A percentile compares a stretch with the other conserved stretches of the same genome.
Evolutionary conservation across 2,329 filamentous ascomycete genomes (phyloP).

Genomic region (Lecanicillium sp.): DNA sequence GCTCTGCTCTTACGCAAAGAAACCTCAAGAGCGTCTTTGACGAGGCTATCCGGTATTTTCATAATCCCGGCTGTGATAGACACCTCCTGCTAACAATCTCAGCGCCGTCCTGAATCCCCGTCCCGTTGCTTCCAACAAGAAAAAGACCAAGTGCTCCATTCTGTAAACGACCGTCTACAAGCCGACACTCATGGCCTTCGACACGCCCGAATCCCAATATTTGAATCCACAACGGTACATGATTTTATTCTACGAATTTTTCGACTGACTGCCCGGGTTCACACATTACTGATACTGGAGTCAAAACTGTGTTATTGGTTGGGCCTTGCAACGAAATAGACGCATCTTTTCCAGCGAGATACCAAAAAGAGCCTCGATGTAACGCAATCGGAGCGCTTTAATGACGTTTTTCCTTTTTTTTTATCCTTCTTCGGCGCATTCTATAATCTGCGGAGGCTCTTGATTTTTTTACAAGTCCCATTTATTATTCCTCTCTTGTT

Average conservation of each 20-base stretch:
- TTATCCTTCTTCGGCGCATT: conserved; percentile 8
- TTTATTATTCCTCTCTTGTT: conserved; percentile 2
- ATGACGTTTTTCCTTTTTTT: conserved; percentile 7
- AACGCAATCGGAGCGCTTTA: conserved; percentile 7
- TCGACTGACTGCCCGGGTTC: conserved; percentile 4
- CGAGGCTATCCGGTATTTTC: conserved; percentile 96
- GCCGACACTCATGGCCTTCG: not conserved
- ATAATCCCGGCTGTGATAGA: too few species aligned
- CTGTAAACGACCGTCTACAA: conserved; percentile 41
- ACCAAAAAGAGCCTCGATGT: conserved; percentile 11
- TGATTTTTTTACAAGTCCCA: conserved; percentile 2
- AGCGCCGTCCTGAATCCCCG: conserved; percentile 69
- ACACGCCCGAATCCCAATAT: not conserved
- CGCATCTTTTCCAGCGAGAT: conserved; percentile 13
- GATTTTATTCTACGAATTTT: conserved; percentile 1
- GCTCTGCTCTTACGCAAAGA: conserved; percentile 91
- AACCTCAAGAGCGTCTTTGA: conserved; percentile 99
- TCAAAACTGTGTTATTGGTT: conserved; percentile 15
- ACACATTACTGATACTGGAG: conserved; percentile 16
- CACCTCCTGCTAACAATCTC: conserved; percentile 21
- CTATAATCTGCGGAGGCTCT: conserved; percentile 11
- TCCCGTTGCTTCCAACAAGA: conserved; percentile 50
- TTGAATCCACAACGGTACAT: conserved; percentile 2
- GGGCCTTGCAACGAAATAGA: conserved; percentile 13
- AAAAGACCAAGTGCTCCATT: conserved; percentile 64